Evolutionary conservation across 1,284 basidiomycete genomes (phyloP).

Genomic region (Coniophora puteana): DNA sequence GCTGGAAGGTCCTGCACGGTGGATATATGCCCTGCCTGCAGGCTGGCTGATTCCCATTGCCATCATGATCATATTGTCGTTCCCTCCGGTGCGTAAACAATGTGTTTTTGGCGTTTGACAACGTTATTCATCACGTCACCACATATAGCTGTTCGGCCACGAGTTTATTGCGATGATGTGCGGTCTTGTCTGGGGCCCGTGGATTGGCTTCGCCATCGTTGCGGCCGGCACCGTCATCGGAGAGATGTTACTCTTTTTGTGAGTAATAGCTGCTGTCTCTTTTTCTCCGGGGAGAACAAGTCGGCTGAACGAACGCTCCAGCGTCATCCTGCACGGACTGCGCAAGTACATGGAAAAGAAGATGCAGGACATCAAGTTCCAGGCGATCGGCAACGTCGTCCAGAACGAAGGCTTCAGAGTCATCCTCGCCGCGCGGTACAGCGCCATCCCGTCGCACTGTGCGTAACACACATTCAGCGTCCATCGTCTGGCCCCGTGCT

Average conservation of each 20-base stretch:
- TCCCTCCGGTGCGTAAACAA: conserved; percentile 57
- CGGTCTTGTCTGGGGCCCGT: conserved; percentile 40
- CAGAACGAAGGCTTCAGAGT: conserved; percentile 60
- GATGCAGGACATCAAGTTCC: conserved; percentile 52
- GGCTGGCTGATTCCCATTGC: conserved; percentile 84
- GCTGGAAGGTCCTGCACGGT: too few species aligned
- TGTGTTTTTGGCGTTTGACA: neutral
- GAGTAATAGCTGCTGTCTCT: conserved; percentile 12
- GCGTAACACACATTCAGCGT: conserved; percentile 19
- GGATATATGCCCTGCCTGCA: too few species aligned
- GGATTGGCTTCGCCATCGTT: conserved; percentile 37
- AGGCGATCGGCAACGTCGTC: conserved; percentile 52
- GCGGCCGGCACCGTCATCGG: conserved; percentile 38
- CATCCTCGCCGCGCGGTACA: conserved; percentile 50
- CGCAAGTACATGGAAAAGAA: conserved; percentile 50
- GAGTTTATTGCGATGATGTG: conserved; percentile 45
- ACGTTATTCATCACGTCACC: conserved; percentile 1
- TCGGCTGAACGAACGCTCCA: conserved; percentile 35
- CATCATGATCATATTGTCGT: conserved; percentile 68
- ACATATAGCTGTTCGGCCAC: conserved; percentile 18
- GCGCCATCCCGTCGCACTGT: conserved; percentile 54
- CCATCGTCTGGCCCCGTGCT: too few species aligned
- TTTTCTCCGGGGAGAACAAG: conserved; percentile 2
- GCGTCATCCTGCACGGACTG: conserved; percentile 34
- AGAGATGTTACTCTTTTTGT: conserved; percentile 43